These are phyloP conservation scores for Leccinum barrowsii DNA, from an alignment of 768 basidiomycete genomes.

Conservation along the genomic window DNA sequence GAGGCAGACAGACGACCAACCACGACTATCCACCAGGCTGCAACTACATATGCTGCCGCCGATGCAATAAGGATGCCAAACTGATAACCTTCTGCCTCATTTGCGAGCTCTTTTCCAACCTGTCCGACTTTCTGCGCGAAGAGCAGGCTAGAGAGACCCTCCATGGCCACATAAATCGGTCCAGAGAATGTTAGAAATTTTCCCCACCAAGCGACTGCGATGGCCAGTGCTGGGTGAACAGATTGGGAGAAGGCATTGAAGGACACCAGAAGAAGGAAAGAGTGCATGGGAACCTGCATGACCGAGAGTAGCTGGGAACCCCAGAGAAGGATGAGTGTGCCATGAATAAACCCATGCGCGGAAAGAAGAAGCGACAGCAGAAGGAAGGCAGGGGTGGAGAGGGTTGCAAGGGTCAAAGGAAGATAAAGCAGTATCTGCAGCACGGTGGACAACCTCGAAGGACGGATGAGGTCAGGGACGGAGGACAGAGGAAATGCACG, in stretches of 20 bases:
- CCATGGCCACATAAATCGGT: conserved; percentile 77
- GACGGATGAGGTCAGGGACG: conserved; percentile 3
- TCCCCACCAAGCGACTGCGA: conserved; percentile 69
- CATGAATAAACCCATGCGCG: conserved; percentile 76
- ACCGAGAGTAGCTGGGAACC: conserved; percentile 69
- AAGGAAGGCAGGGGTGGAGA: conserved; percentile 77
- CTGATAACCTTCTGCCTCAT: conserved; percentile 72
- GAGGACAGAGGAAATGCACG: conserved; percentile 6
- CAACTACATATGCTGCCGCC: conserved; percentile 74
- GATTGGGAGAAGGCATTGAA: conserved; percentile 80
- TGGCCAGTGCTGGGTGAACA: conserved; percentile 53
- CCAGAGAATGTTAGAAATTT: conserved; percentile 65
- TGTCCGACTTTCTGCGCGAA: conserved; percentile 81
- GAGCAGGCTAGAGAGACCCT: conserved; percentile 79
- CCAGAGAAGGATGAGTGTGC: conserved; percentile 70
- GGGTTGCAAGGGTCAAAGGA: conserved; percentile 79
- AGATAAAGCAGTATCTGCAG: conserved; percentile 81
- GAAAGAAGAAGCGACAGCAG: conserved; percentile 76
- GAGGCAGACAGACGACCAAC: conserved; percentile 41
- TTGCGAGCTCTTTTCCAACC: conserved; percentile 67
- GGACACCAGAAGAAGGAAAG: conserved; percentile 79
- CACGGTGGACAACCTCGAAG: conserved; percentile 66
- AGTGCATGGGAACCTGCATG: conserved; percentile 82
- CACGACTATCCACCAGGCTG: conserved; percentile 83
- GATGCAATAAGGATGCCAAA: conserved; percentile 73